These are phyloP conservation scores for Aspergillus cristatus DNA, from an alignment of 495 filamentous ascomycete species.

Conservation along the genomic window DNA sequence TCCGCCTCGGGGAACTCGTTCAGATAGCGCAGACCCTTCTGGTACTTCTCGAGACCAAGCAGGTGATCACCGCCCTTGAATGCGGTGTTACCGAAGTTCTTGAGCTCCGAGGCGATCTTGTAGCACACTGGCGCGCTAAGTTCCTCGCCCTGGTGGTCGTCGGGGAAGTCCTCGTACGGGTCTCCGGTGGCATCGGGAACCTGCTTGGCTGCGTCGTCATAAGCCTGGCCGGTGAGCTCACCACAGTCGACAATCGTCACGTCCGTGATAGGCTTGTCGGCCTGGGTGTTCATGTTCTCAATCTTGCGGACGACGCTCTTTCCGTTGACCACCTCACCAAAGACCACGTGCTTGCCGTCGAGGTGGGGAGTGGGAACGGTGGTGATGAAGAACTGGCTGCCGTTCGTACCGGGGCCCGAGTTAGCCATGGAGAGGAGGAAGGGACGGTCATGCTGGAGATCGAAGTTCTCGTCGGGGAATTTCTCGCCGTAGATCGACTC, in stretches of 20 bases:
- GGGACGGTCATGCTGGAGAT: conserved; percentile 84
- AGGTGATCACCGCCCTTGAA: conserved; percentile 70
- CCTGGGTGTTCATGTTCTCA: conserved; percentile 72
- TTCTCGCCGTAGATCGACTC: conserved; percentile 98
- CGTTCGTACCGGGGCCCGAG: conserved; percentile 88
- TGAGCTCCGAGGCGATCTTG: conserved; percentile 77
- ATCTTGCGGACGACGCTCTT: conserved; percentile 87
- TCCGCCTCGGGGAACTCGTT: conserved; percentile 71
- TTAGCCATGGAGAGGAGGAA: conserved; percentile 98
- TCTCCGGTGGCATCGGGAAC: conserved; percentile 75
- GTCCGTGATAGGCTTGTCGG: conserved; percentile 70
- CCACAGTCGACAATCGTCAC: conserved; percentile 80
- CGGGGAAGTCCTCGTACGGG: conserved; percentile 91
- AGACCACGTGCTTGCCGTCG: conserved; percentile 81
- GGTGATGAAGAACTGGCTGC: conserved; percentile 96
- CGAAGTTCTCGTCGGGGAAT: conserved; percentile 96
- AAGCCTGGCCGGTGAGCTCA: conserved; percentile 63
- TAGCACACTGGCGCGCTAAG: conserved; percentile 44
- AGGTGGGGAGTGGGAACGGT: conserved; percentile 90
- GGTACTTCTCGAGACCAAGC: conserved; percentile 84
- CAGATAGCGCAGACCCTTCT: conserved; percentile 92
- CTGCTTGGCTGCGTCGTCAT: conserved; percentile 51
- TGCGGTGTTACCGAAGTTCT: conserved; percentile 83
- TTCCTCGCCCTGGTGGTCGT: conserved; percentile 64
- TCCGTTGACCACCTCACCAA: conserved; percentile 60